Base-by-base conservation (phyloP, 192 early-diverging fungal species). In the Umbelopsis sp. region DNA sequence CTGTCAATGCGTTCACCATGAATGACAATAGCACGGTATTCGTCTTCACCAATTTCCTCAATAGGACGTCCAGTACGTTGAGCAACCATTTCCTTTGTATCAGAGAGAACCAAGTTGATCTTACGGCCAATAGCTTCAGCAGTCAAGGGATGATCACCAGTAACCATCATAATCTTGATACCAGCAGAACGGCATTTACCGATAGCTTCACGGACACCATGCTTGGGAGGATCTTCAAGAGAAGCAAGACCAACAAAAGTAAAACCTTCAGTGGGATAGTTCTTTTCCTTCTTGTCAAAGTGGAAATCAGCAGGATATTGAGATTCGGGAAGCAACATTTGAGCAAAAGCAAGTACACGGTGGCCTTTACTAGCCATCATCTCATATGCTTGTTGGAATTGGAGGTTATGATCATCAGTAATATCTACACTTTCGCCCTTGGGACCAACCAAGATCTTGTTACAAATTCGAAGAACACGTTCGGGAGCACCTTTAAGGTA, bases 111-210 rank as follows among this genome's bases (percentile, higher is more conserved):
- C 81, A 99, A 81, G 81, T 97, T 97, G 82, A 97, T 98, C 81
- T 97, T 96, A 72, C 95, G 89, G 4, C 92, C 96, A 75, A 99
- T 97, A 22, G 96, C 94, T 84, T 97, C 95, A 26, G 96, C 96
- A 3, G 96, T 98, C 74, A 97, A 87, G 51, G 94, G 94, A 77
- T 96, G 94, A 80, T 98, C 96, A 80, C 95, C 96, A 41, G 97
- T 99, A n/a, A 99, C 95, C 95, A 99, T 97, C 86, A 99, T 93
- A 45, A 99, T 95, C 77, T 93, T 91, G 82, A 99, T 93, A 71
- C 97, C 97, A 14, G 97, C 97, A 32, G 80, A 83, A 68, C 95
- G 92, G 77, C 95, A 96, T 49, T 91, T 89, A 47, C 95, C 96
- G 80, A 99, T 94, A 24, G 96, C 96, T 80, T 97, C 95, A 81